phyloP scores from a whole-genome alignment of 805 yeast genomes.

The Pichia cephalocereana region DNA sequence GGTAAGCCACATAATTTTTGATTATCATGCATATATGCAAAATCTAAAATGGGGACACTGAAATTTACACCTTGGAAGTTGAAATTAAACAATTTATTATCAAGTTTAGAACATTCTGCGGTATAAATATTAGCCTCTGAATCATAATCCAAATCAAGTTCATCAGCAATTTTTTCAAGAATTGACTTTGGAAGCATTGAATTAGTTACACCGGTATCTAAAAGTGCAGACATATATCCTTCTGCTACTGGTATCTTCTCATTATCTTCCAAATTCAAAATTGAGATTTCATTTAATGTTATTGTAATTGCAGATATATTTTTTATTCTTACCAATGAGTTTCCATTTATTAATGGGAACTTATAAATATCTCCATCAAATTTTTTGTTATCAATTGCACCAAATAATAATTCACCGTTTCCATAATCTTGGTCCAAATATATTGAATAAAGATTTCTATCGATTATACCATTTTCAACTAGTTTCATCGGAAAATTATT shows the following conservation, averaged over 20 bases:
- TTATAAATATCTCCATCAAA: slow-evolving; percentile 42
- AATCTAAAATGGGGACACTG: slow-evolving; percentile 35
- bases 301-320: slow-evolving; percentile 26
- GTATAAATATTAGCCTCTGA: slow-evolving; percentile 34
- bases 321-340: background rate
- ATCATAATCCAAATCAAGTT: slow-evolving; percentile 35
- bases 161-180: slow-evolving; percentile 16
- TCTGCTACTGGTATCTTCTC: slow-evolving; percentile 11
- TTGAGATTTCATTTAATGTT: slow-evolving; percentile 5
- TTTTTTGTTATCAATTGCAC: slow-evolving; percentile 61
- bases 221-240: slow-evolving; percentile 31
- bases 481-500: slow-evolving; percentile 58
- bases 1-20: slow-evolving; percentile 37
- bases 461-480: slow-evolving; percentile 46
- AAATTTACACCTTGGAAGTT: slow-evolving; percentile 52
- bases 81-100: slow-evolving; percentile 28
- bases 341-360: slow-evolving; percentile 40
- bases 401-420: slow-evolving; percentile 52
- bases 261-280: background rate
- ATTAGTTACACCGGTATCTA: slow-evolving; percentile 54
- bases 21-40: slow-evolving; percentile 11
- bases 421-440: slow-evolving; percentile 38
- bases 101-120: slow-evolving; percentile 31
- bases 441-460: slow-evolving; percentile 50
- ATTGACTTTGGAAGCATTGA: slow-evolving; percentile 34